A percentile compares a stretch with the other conserved stretches of the same genome.
Conservation (phyloP, 2,329 filamentous ascomycete species). For the Tolypocladium paradoxum region DNA sequence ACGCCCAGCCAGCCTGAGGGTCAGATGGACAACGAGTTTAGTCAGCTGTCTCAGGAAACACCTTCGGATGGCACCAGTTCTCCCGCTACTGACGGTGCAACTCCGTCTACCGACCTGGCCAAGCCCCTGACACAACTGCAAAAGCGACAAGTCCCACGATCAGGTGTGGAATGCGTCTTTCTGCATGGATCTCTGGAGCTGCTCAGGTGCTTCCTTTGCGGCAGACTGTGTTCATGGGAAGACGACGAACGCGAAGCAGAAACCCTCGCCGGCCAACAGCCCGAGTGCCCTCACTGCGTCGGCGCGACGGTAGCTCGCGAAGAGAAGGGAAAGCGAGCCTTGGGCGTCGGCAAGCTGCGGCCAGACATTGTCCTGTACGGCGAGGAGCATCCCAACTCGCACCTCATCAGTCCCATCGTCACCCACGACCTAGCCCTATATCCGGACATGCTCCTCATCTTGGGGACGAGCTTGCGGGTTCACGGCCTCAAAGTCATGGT, state of each 20-base stretch:
- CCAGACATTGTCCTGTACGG: conserved; percentile 68
- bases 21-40: not conserved
- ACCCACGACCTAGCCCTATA: conserved; percentile 54
- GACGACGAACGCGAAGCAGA: conserved; percentile 41
- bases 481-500: conserved; percentile 63
- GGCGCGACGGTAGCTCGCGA: conserved; percentile 51
- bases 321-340: conserved; percentile 54
- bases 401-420: conserved; percentile 57
- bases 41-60: conserved; percentile 3
- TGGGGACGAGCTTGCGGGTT: conserved; percentile 61
- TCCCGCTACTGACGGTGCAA: conserved; percentile 7
- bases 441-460: conserved; percentile 57
- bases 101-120: conserved; percentile 7
- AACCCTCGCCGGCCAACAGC: conserved; percentile 53
- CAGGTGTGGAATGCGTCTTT: conserved; percentile 55
- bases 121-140: conserved; percentile 4
- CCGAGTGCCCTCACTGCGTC: conserved; percentile 55
- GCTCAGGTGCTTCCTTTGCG: conserved; percentile 54
- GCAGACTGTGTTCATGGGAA: conserved; percentile 48
- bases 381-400: conserved; percentile 59
- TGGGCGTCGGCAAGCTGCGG: conserved; percentile 56
- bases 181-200: conserved; percentile 58
- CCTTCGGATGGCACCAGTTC: conserved; percentile 5
- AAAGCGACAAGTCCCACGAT: conserved; percentile 18
- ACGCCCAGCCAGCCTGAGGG: conserved; percentile 5